These are phyloP conservation scores for Flaveria ramosissima DNA, from an alignment of 129 eudicot species.

Conservation along the genomic window DNA sequence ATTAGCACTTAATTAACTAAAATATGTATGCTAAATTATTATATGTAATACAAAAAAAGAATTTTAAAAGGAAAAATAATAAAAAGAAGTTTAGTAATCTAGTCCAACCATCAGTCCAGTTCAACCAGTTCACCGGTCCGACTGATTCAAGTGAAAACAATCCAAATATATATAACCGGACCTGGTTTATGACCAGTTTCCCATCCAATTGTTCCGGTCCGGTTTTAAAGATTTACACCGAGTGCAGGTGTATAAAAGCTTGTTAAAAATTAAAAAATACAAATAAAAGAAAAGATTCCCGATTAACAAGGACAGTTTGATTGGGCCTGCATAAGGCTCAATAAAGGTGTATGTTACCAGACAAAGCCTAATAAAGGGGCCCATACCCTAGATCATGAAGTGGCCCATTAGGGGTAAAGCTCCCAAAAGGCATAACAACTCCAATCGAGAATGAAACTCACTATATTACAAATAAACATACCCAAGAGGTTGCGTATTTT, in stretches of 20 bases:
- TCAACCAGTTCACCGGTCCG: too few species aligned
- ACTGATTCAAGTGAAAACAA: too few species aligned
- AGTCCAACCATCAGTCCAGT: too few species aligned
- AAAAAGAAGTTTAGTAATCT: too few species aligned
- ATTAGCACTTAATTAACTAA: too few species aligned
- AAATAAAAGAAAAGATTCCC: not conserved
- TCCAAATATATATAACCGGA: too few species aligned
- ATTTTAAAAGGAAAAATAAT: too few species aligned
- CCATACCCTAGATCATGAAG: slow-evolving; percentile 17
- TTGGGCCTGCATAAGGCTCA: slow-evolving; percentile 19
- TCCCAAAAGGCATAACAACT: slow-evolving; percentile 27
- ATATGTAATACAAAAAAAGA: too few species aligned
- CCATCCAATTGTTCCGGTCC: too few species aligned
- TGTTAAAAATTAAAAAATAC: not conserved
- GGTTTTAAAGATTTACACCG: too few species aligned
- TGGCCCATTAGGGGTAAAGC: slow-evolving; percentile 19
- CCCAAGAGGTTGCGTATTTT: not conserved
- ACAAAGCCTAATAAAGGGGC: slow-evolving; percentile 25
- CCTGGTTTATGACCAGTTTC: too few species aligned
- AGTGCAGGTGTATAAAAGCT: not conserved
- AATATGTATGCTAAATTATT: too few species aligned
- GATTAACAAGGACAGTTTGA: slow-evolving; percentile 5
- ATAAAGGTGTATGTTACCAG: slow-evolving; percentile 15
- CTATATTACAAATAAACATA: not conserved
- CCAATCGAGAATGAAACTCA: not conserved